Base-by-base conservation (phyloP, 2,329 filamentous ascomycete genomes). In the Aspergillus terreus region DNA sequence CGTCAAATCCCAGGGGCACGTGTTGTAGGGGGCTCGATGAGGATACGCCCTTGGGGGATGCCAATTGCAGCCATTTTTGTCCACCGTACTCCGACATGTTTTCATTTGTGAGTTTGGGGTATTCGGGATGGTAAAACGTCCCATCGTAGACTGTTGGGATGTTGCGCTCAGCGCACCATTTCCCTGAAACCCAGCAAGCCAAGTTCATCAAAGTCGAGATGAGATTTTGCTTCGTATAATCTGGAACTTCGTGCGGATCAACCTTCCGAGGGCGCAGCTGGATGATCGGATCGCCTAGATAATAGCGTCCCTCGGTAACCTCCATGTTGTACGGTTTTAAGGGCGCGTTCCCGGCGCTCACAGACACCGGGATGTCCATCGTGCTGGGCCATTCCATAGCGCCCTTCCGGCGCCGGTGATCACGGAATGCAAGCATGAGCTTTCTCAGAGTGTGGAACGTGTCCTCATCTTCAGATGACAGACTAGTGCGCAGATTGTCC, bases 171-270 rank as follows among this genome's bases (percentile, higher is more conserved):
- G 69, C 65, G 43, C 63, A 63, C 65, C 70, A 72, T 40, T 60
- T 63, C 4, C 63, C 69, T 2, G 67, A 59, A 27, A 71, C 56
- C 52, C 69, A 65, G 17, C 69, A 70, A 14, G 78, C 82, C 19
- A 85, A 64, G 52, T 83, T 67, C 83, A 86, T 86, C 33, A 74
- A 58, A 46, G 79, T 72, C 3, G 69, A 65, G 44, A 77, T 65
- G 25, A 78, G 62, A 44, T 75, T 66, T 14, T 60, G 55, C 44
- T 71, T 72, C 1, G 70, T 71, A n/a, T 63, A 46, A 44, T 74
- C 71, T 4, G 62, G 60, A 4, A 71, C 58, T 49, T 70, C 69
- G 56, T 65, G 76, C 53, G 67, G 65, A 44, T 75, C 64, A 21
- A 59, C 45, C 11, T 59, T 46, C 32, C 59, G 54, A 42, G 61